Base-by-base conservation (phyloP, 805 yeast species). In the Starmerella stigmatis region DNA sequence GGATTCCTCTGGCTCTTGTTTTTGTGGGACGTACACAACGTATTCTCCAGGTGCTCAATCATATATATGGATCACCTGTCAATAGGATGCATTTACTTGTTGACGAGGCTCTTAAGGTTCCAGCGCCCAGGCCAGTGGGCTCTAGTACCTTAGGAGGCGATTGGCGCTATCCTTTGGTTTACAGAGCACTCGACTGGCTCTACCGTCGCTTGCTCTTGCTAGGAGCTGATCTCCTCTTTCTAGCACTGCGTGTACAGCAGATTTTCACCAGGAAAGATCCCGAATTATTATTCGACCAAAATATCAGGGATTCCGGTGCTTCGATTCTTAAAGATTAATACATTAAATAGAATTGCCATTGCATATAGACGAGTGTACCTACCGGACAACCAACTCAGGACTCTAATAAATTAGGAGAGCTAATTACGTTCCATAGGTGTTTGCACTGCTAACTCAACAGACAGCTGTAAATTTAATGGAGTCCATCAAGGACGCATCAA, bases 21-120 rank as follows among this genome's bases (percentile, higher is more conserved):
- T 81, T 82, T 54, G 63, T 83, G 6, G 75, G 81, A 44, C 65
- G 89, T 55, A 70, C 83, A 10, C 79, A 81, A 81, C 66, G 88
- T 48, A 81, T 82, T 67, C 71, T 83, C 41, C 89, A 81, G 58
- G 78, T 77, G 20, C 61, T 79, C 51, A 82, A 83, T 59, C 76
- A 75, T 52, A 65, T 64, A 28, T 74, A 73, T 58, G 84, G 80
- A 4, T 74, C 85, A 13, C 89, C 88, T 0, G 79, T 81, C n/a
- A 82, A 82, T 59, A 68, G 92, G 46, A 63, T 82, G 52, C 78
- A 76, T 47, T 57, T 79, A 23, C 65, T 82, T 44, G 82, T 83
- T 0, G 61, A 66, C 13, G 77, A 75, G 54, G 84, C 85, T 0
- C 52, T 63, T 22, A 38, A 34, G 15, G 32, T 46, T 13, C 49